Evolutionary conservation across 495 filamentous ascomycete genomes (phyloP).

Genomic region (Eremomyces bilateralis): DNA sequence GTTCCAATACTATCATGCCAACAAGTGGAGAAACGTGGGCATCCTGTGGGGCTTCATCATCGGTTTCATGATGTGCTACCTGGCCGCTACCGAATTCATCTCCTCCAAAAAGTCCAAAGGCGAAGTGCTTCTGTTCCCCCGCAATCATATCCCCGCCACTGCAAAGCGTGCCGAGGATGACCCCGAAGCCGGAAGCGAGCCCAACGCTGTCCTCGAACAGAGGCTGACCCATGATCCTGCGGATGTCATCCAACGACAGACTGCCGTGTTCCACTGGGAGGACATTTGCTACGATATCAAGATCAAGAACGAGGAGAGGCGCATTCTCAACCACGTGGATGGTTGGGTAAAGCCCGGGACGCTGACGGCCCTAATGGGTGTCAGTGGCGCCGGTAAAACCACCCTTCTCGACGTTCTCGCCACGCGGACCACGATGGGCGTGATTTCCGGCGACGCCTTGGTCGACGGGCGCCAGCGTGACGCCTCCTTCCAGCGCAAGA

Average conservation of each 20-base stretch:
- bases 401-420: conserved; percentile 54
- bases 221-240: conserved; percentile 25
- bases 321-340: conserved; percentile 63
- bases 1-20: conserved; percentile 34
- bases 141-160: conserved; percentile 41
- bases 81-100: conserved; percentile 52
- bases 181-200: conserved; percentile 19
- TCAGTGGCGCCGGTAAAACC: conserved; percentile 51
- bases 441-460: conserved; percentile 68
- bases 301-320: conserved; percentile 52
- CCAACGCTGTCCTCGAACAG: conserved; percentile 20
- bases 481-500: conserved; percentile 74
- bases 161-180: conserved; percentile 33
- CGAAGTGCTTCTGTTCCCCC: conserved; percentile 71
- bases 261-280: conserved; percentile 68
- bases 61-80: conserved; percentile 42
- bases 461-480: conserved; percentile 60
- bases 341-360: conserved; percentile 88
- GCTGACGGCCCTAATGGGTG: conserved; percentile 72
- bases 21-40: conserved; percentile 68
- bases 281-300: conserved; percentile 77
- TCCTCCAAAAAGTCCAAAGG: conserved; percentile 64
- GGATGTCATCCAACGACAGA: conserved; percentile 35
- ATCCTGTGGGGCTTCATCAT: conserved; percentile 57
- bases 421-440: conserved; percentile 63